Conservation (phyloP, 805 yeast species). For the Candida caryicola region DNA sequence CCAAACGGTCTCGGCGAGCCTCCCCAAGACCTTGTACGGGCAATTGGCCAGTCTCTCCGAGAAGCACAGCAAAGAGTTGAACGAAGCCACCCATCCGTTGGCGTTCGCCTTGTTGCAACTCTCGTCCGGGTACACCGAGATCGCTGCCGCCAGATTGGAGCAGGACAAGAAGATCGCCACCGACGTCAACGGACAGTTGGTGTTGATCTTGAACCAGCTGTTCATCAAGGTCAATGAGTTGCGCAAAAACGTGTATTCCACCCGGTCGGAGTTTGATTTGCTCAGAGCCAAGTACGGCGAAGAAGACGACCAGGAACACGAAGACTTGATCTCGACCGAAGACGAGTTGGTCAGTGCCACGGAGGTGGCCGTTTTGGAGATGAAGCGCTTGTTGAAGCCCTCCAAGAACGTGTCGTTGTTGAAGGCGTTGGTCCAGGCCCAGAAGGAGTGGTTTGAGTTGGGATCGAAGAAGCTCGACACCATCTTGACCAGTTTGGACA, state of each 20-base stretch:
- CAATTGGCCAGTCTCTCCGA: conserved; percentile 59
- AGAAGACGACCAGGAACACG: conserved; percentile 48
- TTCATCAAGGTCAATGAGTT: conserved; percentile 59
- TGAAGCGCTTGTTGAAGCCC: conserved; percentile 71
- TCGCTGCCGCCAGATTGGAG: conserved; percentile 66
- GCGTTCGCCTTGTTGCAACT: conserved; percentile 52
- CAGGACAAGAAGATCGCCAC: conserved; percentile 64
- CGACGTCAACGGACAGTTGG: conserved; percentile 58
- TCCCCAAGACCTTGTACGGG: conserved; percentile 73
- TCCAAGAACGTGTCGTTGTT: conserved; percentile 60
- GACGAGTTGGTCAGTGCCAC: conserved; percentile 81
- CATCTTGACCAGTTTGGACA: conserved; percentile 29
- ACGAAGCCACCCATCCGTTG: conserved; percentile 47
- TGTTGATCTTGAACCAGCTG: conserved; percentile 49
- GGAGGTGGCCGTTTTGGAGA: conserved; percentile 71
- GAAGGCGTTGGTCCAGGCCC: conserved; percentile 66
- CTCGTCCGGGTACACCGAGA: conserved; percentile 55
- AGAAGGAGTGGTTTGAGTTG: conserved; percentile 54
- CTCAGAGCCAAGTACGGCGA: conserved; percentile 52
- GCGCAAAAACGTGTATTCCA: conserved; percentile 66
- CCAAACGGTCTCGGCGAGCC: conserved; percentile 32
- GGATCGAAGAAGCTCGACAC: conserved; percentile 33
- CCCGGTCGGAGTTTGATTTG: conserved; percentile 69
- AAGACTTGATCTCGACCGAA: conserved; percentile 56
- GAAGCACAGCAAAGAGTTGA: conserved; percentile 47